Evolutionary conservation across 179 eudicot genomes (phyloP).

Genomic region (Carnegiea gigantea): DNA sequence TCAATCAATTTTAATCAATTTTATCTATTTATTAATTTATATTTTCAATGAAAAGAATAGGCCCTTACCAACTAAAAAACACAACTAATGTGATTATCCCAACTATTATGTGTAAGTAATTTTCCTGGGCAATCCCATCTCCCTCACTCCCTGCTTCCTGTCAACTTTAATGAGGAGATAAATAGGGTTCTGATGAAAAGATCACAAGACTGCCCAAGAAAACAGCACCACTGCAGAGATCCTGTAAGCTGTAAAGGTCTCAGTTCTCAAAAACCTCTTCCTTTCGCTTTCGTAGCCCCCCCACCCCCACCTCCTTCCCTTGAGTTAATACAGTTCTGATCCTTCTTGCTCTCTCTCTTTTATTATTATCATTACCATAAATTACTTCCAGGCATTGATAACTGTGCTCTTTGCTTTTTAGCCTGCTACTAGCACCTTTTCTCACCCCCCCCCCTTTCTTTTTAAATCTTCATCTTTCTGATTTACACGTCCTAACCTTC

Average conservation of each 20-base stretch:
- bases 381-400: constrained; percentile 39
- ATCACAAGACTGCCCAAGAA: constrained; percentile 35
- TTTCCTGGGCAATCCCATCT: not conserved
- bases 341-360: constrained; percentile 8
- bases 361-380: constrained; percentile 28
- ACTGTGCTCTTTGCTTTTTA: constrained; percentile 40
- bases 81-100: no score
- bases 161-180: constrained; percentile 26
- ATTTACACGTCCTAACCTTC: constrained; percentile 23
- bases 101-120: not conserved
- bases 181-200: constrained; percentile 21
- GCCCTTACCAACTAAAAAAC: no score
- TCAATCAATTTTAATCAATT: no score
- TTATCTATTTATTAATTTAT: no score
- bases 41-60: no score
- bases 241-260: not conserved
- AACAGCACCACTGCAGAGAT: constrained; percentile 19
- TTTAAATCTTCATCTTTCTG: constrained; percentile 17
- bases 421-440: constrained; percentile 17
- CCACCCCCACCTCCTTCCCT: constrained; percentile 3
- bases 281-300: constrained; percentile 40
- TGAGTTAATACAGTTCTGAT: constrained; percentile 34
- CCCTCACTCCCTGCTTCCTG: not conserved
- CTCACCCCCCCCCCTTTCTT: constrained; percentile 7
- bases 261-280: constrained; percentile 16